phyloP scores from a whole-genome alignment of 441 rosid genomes.

The Corymbia citriodora region DNA sequence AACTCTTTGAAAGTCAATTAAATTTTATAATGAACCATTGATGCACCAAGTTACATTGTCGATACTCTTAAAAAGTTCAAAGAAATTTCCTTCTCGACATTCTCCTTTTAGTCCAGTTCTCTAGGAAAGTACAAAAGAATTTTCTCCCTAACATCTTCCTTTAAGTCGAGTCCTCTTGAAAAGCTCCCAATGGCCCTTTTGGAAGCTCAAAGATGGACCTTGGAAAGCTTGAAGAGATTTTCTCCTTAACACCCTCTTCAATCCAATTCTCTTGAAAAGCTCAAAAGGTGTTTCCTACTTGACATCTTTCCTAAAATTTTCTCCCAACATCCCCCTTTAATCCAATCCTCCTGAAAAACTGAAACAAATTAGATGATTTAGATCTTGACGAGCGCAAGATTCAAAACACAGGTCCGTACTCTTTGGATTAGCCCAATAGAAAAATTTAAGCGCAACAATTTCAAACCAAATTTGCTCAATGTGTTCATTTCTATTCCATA shows the following conservation, averaged over 20 bases:
- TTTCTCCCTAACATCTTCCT: not conserved
- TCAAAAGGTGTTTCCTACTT: not conserved
- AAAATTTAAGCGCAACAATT: not conserved
- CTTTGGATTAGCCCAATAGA: not conserved
- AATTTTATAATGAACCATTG: accelerated
- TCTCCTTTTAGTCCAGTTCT: not conserved
- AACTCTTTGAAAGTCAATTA: accelerated
- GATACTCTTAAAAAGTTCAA: accelerated
- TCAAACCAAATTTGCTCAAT: no score
- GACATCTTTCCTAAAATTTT: not conserved
- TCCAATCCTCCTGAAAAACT: not conserved
- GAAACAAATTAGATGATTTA: not conserved
- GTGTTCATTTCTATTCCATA: not conserved
- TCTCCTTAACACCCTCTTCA: not conserved
- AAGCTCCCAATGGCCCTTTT: not conserved
- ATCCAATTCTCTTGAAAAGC: not conserved
- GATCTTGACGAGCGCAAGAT: not conserved
- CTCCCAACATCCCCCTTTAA: not conserved
- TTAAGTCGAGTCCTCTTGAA: not conserved
- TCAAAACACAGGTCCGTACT: no score
- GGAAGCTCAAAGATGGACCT: not conserved
- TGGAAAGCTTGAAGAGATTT: not conserved
- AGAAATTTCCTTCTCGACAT: not conserved
- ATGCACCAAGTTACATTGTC: not conserved
- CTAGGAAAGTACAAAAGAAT: not conserved